phyloP scores from a whole-genome alignment of 2,329 filamentous ascomycete genomes.

The Penicillium sp. region DNA sequence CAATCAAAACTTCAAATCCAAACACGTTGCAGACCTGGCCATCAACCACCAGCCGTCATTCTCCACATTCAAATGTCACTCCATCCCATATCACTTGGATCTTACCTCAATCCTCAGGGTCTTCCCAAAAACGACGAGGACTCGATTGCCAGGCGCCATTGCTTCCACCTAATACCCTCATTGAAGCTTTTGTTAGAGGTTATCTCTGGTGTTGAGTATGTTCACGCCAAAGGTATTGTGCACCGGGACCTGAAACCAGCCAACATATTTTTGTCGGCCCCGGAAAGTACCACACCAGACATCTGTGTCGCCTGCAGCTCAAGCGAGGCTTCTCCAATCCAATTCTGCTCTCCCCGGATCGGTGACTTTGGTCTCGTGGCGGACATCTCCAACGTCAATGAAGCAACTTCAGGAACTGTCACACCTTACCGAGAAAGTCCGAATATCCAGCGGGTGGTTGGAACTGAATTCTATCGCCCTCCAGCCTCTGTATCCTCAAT shows the following conservation, averaged over 20 bases:
- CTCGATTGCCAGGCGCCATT: constrained; percentile 50
- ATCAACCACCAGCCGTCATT: constrained; percentile 45
- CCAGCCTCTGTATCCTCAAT: constrained; percentile 27
- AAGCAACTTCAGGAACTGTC: constrained; percentile 23
- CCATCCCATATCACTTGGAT: constrained; percentile 62
- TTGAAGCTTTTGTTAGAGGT: constrained; percentile 60
- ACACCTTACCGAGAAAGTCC: constrained; percentile 21
- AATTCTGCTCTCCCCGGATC: constrained; percentile 61
- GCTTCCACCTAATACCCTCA: constrained; percentile 62
- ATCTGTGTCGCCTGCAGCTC: constrained; percentile 49
- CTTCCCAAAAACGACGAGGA: constrained; percentile 17
- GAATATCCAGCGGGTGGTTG: constrained; percentile 50
- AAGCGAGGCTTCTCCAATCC: constrained; percentile 23
- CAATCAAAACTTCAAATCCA: constrained; percentile 35
- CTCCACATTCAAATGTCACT: constrained; percentile 70
- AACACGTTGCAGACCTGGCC: constrained; percentile 21
- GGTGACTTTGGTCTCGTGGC: constrained; percentile 69
- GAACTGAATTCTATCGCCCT: constrained; percentile 65
- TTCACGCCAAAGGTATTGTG: constrained; percentile 62
- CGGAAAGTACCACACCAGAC: constrained; percentile 50
- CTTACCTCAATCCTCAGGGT: constrained; percentile 53
- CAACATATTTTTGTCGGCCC: constrained; percentile 64
- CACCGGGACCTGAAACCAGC: constrained; percentile 70
- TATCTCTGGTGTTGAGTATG: constrained; percentile 64
- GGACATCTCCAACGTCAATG: constrained; percentile 49